A percentile compares a stretch with the other conserved stretches of the same genome.
Conservation (phyloP, 2,329 filamentous ascomycete genomes). For the Trichophyton rubrum region DNA sequence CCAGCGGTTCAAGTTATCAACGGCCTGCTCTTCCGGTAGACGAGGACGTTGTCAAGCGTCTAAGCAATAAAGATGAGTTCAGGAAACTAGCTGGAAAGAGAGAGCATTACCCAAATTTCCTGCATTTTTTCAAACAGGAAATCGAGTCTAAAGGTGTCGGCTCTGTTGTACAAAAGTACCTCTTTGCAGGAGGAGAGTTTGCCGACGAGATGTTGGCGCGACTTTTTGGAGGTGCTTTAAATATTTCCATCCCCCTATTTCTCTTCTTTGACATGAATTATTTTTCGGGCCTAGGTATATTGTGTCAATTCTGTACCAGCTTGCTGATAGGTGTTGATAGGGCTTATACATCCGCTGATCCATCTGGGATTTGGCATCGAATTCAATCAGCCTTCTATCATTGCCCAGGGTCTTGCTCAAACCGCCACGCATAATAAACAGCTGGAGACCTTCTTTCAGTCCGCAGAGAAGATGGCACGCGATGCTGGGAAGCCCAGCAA, state of each 20-base stretch:
- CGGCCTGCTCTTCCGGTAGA: conserved; percentile 39
- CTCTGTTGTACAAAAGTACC: conserved; percentile 49
- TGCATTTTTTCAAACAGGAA: conserved; percentile 63
- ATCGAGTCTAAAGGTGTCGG: conserved; percentile 54
- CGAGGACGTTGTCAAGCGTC: conserved; percentile 39
- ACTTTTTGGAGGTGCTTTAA: conserved; percentile 47
- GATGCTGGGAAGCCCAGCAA: conserved; percentile 19
- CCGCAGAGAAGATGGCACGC: conserved; percentile 24
- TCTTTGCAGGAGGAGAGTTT: conserved; percentile 54
- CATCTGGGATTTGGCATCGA: conserved; percentile 78
- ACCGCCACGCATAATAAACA: conserved; percentile 52
- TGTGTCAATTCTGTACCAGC: neutral
- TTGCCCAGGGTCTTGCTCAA: conserved; percentile 70
- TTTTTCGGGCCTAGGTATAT: too few species aligned
- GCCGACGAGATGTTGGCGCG: conserved; percentile 58
- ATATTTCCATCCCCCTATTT: neutral
- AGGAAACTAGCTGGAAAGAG: conserved; percentile 50
- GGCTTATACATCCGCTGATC: conserved; percentile 67
- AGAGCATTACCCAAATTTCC: conserved; percentile 57
- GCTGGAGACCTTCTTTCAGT: conserved; percentile 41
- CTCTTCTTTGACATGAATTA: neutral
- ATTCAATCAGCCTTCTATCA: conserved; percentile 65
- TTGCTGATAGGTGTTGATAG: conserved; percentile 23
- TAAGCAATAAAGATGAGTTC: conserved; percentile 47
- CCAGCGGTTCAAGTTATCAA: conserved; percentile 56